Conservation (phyloP, 73 alveolate genomes). For the Stentor roeselii region DNA sequence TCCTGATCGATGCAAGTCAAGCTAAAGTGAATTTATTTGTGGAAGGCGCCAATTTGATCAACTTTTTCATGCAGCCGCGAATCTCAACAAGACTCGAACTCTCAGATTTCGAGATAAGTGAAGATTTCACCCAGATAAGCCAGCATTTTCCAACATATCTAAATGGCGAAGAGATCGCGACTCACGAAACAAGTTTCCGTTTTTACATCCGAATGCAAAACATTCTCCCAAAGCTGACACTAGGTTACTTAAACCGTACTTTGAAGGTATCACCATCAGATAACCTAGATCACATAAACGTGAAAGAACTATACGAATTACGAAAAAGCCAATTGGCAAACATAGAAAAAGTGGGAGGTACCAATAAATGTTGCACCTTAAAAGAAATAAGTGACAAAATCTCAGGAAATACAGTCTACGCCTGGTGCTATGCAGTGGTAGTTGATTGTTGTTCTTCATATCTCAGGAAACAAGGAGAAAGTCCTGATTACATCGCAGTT, state of each 20-base stretch:
- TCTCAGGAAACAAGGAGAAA: not conserved
- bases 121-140: not conserved
- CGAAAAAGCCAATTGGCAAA: not conserved
- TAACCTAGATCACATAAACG: not conserved
- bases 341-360: not conserved
- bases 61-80: not conserved
- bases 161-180: not conserved
- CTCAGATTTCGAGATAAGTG: not conserved
- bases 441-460: not conserved
- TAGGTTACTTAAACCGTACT: not conserved
- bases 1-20: not conserved
- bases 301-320: not conserved
- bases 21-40: not conserved
- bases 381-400: not conserved
- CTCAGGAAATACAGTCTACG: not conserved
- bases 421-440: conserved; percentile 15
- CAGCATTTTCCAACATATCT: conserved; percentile 4
- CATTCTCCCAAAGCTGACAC: not conserved
- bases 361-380: not conserved
- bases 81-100: not conserved
- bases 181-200: not conserved
- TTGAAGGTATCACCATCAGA: not conserved
- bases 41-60: not conserved
- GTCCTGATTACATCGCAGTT: not conserved
- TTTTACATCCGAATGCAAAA: not conserved